Evolutionary conservation across 2,329 filamentous ascomycete genomes (phyloP), one percentile per base, ranked within the genome.

Genomic region (Biscogniauxia mediterranea): DNA sequence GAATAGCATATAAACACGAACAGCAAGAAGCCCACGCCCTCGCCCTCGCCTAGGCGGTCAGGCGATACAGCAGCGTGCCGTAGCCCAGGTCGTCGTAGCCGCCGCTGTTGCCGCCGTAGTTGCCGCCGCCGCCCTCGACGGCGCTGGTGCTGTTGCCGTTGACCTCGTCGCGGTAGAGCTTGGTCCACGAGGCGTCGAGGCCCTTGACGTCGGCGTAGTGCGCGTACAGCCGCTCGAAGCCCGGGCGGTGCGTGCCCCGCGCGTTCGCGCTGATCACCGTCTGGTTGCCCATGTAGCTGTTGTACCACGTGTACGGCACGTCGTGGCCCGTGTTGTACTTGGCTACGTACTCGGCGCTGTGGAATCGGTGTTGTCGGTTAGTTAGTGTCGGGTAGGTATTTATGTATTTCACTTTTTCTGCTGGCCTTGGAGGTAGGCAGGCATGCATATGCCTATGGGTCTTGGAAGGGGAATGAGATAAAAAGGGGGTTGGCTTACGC

Each of bases 241-340:
- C 72, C 0, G 79, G 78, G 0, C 77, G 70, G 11, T 77, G 63
- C n/a, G 55, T 65, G 1, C 76, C 76, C 5, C 78, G 73, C 0
- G 58, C 61, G 23, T 11, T 62, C 2, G 64, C 65, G 17, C 72
- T 71, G 56, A 80, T 76, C 11, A 72, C 73, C 0, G 71, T 67
- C 28, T 76, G 73, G 3, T 69, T 73, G 1, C 73, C 77, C n/a
- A 76, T 69, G 54, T 72, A 73, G 63, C 75, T 79, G 11, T 68
- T 70, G 63, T 79, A 80, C 0, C 68, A 66, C 0, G 72, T 75
- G 63, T 77, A 81, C 2, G 78, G 79, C 8, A 81, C 79, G 11
- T 77, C 70, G 7, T 79, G 54, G 25, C 75, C 76, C 5, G 75
- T 64, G 61, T 80, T 81, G 69, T 80, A 80, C 61, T 78, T 79